Percentiles rank a stretch among this genome's conserved stretches.
phyloP scores from a whole-genome alignment of 768 basidiomycete genomes.

The Phlebiopsis gigantea region DNA sequence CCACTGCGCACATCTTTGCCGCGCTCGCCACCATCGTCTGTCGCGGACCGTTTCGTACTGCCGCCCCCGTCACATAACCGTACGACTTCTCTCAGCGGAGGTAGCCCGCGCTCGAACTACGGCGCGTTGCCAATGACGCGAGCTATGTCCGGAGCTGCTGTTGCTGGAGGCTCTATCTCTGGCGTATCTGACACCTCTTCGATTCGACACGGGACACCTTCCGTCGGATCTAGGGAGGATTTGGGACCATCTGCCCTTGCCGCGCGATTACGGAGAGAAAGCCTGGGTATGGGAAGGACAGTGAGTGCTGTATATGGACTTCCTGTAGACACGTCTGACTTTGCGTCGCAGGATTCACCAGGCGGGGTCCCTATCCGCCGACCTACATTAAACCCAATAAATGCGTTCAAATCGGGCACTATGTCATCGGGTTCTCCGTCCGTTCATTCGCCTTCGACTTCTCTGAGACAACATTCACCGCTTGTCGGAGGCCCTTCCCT shows the following conservation, averaged over 20 bases:
- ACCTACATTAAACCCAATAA: slow-evolving; percentile 35
- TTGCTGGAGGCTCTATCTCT: slow-evolving; percentile 27
- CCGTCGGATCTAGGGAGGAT: slow-evolving; percentile 34
- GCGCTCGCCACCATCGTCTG: slow-evolving; percentile 39
- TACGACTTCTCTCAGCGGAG: slow-evolving; percentile 30
- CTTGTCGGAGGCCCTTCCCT: slow-evolving; percentile 30
- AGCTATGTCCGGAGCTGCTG: slow-evolving; percentile 27
- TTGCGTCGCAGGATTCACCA: slow-evolving; percentile 25
- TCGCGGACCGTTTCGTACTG: slow-evolving; percentile 43
- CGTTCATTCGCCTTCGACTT: slow-evolving; percentile 43
- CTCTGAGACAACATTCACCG: slow-evolving; percentile 42
- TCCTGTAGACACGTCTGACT: slow-evolving; percentile 15
- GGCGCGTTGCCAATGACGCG: slow-evolving; percentile 31
- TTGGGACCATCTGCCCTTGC: slow-evolving; percentile 27
- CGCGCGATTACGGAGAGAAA: slow-evolving; percentile 46
- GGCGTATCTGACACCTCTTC: slow-evolving; percentile 38
- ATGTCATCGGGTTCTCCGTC: slow-evolving; percentile 46
- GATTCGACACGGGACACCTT: slow-evolving; percentile 31
- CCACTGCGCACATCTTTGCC: slow-evolving; percentile 39
- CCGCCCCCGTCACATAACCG: slow-evolving; percentile 29
- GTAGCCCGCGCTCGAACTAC: slow-evolving; percentile 31
- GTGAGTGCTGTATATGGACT: slow-evolving; percentile 16
- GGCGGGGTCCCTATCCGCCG: slow-evolving; percentile 41
- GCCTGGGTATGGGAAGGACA: slow-evolving; percentile 33
- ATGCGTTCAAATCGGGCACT: slow-evolving; percentile 47